Conservation (phyloP, 257 asterid species). For the Pogostemon cablin region DNA sequence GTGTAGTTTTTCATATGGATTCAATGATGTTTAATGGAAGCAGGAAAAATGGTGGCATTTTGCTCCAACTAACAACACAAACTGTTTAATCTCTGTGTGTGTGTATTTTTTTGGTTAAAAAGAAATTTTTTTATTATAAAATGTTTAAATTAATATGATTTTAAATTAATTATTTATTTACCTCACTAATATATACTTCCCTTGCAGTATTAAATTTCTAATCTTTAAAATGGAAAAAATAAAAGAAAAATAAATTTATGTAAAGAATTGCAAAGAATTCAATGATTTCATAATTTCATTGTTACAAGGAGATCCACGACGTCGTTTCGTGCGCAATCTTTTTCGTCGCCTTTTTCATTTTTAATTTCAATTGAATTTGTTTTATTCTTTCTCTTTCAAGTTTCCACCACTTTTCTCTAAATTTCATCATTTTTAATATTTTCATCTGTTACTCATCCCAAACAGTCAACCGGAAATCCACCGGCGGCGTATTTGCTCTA, state of each 20-base stretch:
- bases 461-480: slow-evolving; percentile 41
- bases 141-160: no score
- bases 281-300: no score
- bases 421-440: slow-evolving; percentile 9
- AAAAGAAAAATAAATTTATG: no score
- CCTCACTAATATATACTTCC: no score
- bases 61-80: slow-evolving; percentile 33
- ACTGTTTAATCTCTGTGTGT: neutral
- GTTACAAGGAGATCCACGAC: slow-evolving; percentile 25
- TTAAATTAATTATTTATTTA: no score
- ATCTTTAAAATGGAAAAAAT: no score
- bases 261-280: no score
- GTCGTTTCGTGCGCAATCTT: slow-evolving; percentile 32
- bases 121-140: no score
- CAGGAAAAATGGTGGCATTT: slow-evolving; percentile 27
- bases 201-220: no score
- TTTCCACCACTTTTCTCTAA: slow-evolving; percentile 22
- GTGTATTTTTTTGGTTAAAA: neutral
- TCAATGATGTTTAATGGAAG: slow-evolving; percentile 29
- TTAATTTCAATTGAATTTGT: neutral
- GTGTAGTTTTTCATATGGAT: slow-evolving; percentile 14
- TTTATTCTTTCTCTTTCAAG: slow-evolving; percentile 14
- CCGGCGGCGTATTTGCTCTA: slow-evolving; percentile 38
- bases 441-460: slow-evolving; percentile 27
- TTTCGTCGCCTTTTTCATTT: slow-evolving; percentile 11